phyloP scores from a whole-genome alignment of 208 protist species.

The Trichomonas tenax region DNA sequence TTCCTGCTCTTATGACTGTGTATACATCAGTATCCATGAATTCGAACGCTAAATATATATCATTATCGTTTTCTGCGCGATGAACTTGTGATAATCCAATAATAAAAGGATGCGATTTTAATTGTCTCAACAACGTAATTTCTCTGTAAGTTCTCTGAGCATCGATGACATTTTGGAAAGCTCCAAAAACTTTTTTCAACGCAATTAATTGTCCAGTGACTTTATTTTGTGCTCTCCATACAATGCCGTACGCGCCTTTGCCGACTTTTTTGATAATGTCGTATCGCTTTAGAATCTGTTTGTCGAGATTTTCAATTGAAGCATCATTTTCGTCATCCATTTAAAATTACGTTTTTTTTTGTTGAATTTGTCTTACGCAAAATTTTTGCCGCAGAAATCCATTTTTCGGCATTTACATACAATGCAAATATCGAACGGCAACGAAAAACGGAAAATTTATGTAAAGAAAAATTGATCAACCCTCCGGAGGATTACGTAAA shows the following conservation, averaged over 20 bases:
- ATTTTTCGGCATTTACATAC: too few species aligned
- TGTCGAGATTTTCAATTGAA: constrained; percentile 33
- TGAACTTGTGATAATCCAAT: constrained; percentile 50
- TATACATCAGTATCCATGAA: constrained; percentile 59
- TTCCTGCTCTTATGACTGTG: constrained; percentile 52
- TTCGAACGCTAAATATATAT: constrained; percentile 61
- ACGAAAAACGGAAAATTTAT: too few species aligned
- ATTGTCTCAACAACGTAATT: constrained; percentile 51
- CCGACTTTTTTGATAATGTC: constrained; percentile 42
- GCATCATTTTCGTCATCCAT: neutral
- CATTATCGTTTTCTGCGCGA: constrained; percentile 54
- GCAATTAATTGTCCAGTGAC: constrained; percentile 42
- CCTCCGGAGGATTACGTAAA: too few species aligned
- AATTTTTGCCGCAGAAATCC: neutral
- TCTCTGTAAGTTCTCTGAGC: constrained; percentile 57
- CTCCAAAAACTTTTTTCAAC: constrained; percentile 60
- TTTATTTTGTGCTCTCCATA: constrained; percentile 45
- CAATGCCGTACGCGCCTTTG: constrained; percentile 50
- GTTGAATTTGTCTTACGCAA: neutral
- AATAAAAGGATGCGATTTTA: constrained; percentile 50
- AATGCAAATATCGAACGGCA: too few species aligned
- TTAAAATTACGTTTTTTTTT: neutral
- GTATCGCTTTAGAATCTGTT: constrained; percentile 46
- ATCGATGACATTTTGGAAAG: constrained; percentile 55
- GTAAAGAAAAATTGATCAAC: too few species aligned